Base-by-base conservation (phyloP, 495 filamentous ascomycete genomes). In the Talaromyces borbonicus region DNA sequence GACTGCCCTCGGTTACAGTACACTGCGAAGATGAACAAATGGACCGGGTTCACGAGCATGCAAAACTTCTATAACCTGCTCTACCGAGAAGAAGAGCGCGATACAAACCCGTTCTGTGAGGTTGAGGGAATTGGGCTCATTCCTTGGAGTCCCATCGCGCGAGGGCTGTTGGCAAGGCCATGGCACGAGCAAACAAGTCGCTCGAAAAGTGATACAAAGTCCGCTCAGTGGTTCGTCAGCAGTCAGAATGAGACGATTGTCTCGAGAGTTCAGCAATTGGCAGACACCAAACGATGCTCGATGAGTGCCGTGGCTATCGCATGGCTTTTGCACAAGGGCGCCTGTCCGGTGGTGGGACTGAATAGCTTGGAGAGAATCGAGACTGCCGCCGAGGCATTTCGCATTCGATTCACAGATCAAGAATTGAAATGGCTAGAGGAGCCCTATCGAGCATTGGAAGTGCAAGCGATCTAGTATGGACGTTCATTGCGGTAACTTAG, bases 21-120 rank as follows among this genome's bases (percentile, higher is more conserved):
- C 48, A 59, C 60, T 1, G 72, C 73, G 5, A 62, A 69, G 35
- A 60, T 58, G 53, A 70, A 81, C 49, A 67, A 72, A 12, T 87
- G 81, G 83, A 83, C 79, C 71, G 71, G 72, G 49, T 85, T 85
- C 53, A 59, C 81, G 40, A 73, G 67, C 44, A 85, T 85, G 81
- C 82, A 85, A 57, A 79, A 80, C 49, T 66, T 72, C 16, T 81
- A 85, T 55, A 85, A 84, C 62, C 62, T 87, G 16, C 57, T 82
- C 4, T 84, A 84, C 57, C 66, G 83, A 5, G 81, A 86, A 58
- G 81, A 87, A 53, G 83, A 87, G 64, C 64, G 81, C 4, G 83
- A 85, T 58, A 83, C 84, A 78, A 81, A 73, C 53, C 66, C 69
- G 0, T 82, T 77, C 60, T 86, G 83, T 54, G 58, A 73, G 12